Evolutionary conservation across 192 early-diverging fungal genomes (phyloP).

Genomic region (Physocladia obscura): DNA sequence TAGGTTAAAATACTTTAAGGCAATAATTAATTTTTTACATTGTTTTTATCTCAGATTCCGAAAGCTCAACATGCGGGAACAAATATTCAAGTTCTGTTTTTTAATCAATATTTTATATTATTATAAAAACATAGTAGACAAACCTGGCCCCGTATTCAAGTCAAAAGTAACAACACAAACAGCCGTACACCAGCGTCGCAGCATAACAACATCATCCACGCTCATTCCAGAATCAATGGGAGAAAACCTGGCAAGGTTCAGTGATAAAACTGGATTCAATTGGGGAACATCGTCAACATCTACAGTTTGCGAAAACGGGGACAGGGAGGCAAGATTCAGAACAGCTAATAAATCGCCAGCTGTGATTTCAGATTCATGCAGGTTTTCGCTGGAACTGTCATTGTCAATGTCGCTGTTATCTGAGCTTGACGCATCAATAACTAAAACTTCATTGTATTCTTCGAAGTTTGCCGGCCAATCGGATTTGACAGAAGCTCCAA

Average conservation of each 20-base stretch:
- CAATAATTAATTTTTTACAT: conserved; percentile 41
- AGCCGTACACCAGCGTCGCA: conserved; percentile 51
- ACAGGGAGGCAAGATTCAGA: neutral
- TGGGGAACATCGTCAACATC: neutral
- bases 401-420: too few species aligned
- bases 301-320: neutral
- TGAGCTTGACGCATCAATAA: too few species aligned
- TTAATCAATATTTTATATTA: too few species aligned
- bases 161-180: conserved; percentile 56
- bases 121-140: neutral
- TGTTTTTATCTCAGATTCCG: conserved; percentile 47
- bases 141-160: conserved; percentile 52
- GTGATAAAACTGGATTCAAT: neutral
- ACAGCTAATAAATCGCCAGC: neutral
- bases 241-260: neutral
- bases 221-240: too few species aligned
- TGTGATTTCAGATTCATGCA: too few species aligned
- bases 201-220: too few species aligned
- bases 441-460: too few species aligned
- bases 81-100: conserved; percentile 49
- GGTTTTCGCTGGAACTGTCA: too few species aligned
- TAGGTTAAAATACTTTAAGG: too few species aligned
- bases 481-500: too few species aligned
- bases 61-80: conserved; percentile 48
- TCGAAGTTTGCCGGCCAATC: too few species aligned